These are phyloP conservation scores for Phytophthora chlamydospora DNA, from an alignment of 352 stramenopile species.

Conservation along the genomic window DNA sequence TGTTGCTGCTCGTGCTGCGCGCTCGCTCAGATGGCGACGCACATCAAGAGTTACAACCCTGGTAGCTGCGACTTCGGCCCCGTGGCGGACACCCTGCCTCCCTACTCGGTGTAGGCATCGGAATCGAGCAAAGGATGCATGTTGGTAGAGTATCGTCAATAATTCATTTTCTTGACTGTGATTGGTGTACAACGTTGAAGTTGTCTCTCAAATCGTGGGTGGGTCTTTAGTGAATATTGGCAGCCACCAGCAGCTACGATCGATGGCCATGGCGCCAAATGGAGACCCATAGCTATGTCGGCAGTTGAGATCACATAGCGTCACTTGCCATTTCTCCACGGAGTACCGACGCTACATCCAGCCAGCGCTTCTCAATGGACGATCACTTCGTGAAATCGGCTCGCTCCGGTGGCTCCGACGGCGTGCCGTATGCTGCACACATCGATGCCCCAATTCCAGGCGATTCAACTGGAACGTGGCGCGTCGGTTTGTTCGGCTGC, in stretches of 20 bases:
- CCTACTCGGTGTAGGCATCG: constrained; percentile 31
- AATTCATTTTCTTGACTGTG: constrained; percentile 17
- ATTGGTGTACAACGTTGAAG: constrained; percentile 20
- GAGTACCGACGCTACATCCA: neutral
- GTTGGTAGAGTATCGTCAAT: neutral
- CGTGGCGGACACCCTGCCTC: constrained; percentile 36
- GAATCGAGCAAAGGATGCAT: constrained; percentile 1
- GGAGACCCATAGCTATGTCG: neutral
- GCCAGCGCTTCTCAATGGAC: constrained; percentile 11
- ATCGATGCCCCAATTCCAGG: constrained; percentile 1
- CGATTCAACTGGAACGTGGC: constrained; percentile 29
- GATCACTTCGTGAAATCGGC: constrained; percentile 26
- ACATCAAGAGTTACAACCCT: constrained; percentile 63
- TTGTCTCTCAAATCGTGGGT: constrained; percentile 9
- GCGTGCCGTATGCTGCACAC: constrained; percentile 17
- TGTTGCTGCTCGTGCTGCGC: constrained; percentile 55
- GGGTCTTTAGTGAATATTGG: constrained; percentile 21
- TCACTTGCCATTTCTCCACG: constrained; percentile 19
- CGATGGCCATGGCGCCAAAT: constrained; percentile 4
- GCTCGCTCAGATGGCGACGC: constrained; percentile 59
- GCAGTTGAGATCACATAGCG: no score
- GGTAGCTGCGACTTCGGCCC: constrained; percentile 44
- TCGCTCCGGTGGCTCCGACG: constrained; percentile 18
- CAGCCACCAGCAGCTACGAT: constrained; percentile 21
- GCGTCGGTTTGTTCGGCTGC: constrained; percentile 37